A percentile compares a stretch with the other conserved stretches of the same genome.
Conservation (phyloP, 2,329 filamentous ascomycete species). For the Penicillium sp. region DNA sequence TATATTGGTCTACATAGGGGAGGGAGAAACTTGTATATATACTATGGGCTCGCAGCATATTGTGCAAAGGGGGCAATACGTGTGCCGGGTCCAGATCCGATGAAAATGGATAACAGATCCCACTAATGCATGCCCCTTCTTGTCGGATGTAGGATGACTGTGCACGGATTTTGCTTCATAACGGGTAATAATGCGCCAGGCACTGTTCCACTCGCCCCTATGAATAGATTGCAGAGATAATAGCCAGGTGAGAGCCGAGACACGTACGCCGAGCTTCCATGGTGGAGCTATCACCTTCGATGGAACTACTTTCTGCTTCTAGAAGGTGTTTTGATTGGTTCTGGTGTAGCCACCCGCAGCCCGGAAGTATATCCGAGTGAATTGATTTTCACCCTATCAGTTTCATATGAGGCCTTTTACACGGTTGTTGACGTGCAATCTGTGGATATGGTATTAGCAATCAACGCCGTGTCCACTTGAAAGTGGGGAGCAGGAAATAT, state of each 20-base stretch:
- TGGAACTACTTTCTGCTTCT: not conserved
- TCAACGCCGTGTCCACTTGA: not conserved
- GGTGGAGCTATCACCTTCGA: not conserved
- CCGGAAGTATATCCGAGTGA: not conserved
- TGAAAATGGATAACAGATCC: not conserved
- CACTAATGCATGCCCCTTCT: not conserved
- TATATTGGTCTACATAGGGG: not conserved
- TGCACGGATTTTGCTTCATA: not conserved
- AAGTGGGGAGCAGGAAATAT: not conserved
- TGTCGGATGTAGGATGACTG: not conserved
- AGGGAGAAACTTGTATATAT: not conserved
- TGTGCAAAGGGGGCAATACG: conserved; percentile 1
- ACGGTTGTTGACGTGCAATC: not conserved
- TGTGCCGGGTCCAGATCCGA: conserved; percentile 6
- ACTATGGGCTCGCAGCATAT: not conserved
- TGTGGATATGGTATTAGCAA: not conserved
- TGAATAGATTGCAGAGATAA: not conserved
- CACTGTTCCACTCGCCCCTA: not conserved
- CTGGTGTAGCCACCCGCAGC: not conserved
- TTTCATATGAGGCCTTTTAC: not conserved
- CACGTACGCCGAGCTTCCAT: conserved; percentile 9
- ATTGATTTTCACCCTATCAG: not conserved
- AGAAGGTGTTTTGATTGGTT: not conserved
- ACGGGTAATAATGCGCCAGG: not conserved
- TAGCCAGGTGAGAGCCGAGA: not conserved